phyloP scores from a whole-genome alignment of 305 asterid species.

The Galium porrigens region DNA sequence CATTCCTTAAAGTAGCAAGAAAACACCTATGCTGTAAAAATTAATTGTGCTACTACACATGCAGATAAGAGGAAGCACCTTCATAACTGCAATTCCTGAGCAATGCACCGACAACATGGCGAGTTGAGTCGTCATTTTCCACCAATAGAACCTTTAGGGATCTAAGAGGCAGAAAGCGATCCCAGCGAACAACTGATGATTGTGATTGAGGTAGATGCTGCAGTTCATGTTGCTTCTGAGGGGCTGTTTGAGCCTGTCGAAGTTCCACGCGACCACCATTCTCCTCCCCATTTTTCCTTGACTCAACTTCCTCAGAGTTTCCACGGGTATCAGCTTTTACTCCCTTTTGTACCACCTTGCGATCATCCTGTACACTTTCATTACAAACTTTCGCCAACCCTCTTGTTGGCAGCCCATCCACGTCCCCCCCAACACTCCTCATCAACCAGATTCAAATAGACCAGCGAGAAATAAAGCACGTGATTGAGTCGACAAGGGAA shows the following conservation, averaged over 20 bases:
- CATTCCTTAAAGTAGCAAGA: background rate
- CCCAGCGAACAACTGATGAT: constrained; percentile 32
- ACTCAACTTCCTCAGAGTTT: constrained; percentile 25
- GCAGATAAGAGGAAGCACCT: constrained; percentile 19
- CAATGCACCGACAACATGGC: constrained; percentile 40
- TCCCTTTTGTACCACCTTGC: constrained; percentile 22
- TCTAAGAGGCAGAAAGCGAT: constrained; percentile 36
- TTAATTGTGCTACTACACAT: background rate
- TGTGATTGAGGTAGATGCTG: constrained; percentile 25
- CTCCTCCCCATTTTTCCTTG: constrained; percentile 22
- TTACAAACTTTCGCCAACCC: constrained; percentile 22
- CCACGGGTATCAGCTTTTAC: constrained; percentile 20
- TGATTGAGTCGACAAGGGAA: constrained; percentile 23
- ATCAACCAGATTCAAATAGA: constrained; percentile 38
- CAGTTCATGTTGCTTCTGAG: constrained; percentile 21
- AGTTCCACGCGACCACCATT: constrained; percentile 17
- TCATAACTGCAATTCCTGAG: constrained; percentile 43
- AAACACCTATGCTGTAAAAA: background rate
- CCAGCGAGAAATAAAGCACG: constrained; percentile 25
- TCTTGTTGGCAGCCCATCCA: constrained; percentile 22
- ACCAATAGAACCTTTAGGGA: constrained; percentile 39
- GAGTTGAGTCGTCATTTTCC: constrained; percentile 41
- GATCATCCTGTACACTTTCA: constrained; percentile 14
- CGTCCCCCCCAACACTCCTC: constrained; percentile 25
- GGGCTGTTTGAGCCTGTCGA: constrained; percentile 19